Percentiles rank a stretch among this genome's conserved stretches.
Conservation (phyloP, 768 basidiomycete species). For the Nidula microcarpa region DNA sequence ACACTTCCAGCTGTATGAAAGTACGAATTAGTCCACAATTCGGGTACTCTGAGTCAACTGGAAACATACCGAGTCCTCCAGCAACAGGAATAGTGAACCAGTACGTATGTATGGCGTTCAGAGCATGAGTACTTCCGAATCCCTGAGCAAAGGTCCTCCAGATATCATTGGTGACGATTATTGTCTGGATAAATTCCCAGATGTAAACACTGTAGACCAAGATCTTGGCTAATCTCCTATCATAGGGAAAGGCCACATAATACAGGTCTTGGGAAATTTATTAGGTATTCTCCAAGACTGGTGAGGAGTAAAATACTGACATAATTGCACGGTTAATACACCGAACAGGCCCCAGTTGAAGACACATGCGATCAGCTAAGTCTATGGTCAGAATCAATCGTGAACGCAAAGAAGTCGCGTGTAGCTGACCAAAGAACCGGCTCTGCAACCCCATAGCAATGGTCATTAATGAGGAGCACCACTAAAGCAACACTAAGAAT, state of each 20-base stretch:
- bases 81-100: slow-evolving; percentile 23
- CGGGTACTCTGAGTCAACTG: not conserved
- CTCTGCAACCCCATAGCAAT: too few relatives aligned
- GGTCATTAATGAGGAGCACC: too few relatives aligned
- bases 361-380: slow-evolving; percentile 16
- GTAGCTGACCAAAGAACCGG: slow-evolving; percentile 15
- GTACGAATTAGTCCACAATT: not conserved
- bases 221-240: slow-evolving; percentile 15
- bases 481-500: too few relatives aligned
- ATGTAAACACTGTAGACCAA: slow-evolving; percentile 19
- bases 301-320: slow-evolving; percentile 8
- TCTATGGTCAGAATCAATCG: not conserved
- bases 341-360: slow-evolving; percentile 23
- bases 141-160: slow-evolving; percentile 11
- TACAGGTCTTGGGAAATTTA: slow-evolving; percentile 16
- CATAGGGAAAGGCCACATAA: slow-evolving; percentile 24
- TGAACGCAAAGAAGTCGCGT: not conserved
- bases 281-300: not conserved
- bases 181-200: slow-evolving; percentile 19
- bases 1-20: slow-evolving; percentile 19
- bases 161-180: slow-evolving; percentile 16
- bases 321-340: slow-evolving; percentile 16
- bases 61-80: slow-evolving; percentile 21
- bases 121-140: slow-evolving; percentile 9
- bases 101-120: slow-evolving; percentile 13